Evolutionary conservation across 768 basidiomycete species (phyloP).

Genomic region (Kwoniella sp.): DNA sequence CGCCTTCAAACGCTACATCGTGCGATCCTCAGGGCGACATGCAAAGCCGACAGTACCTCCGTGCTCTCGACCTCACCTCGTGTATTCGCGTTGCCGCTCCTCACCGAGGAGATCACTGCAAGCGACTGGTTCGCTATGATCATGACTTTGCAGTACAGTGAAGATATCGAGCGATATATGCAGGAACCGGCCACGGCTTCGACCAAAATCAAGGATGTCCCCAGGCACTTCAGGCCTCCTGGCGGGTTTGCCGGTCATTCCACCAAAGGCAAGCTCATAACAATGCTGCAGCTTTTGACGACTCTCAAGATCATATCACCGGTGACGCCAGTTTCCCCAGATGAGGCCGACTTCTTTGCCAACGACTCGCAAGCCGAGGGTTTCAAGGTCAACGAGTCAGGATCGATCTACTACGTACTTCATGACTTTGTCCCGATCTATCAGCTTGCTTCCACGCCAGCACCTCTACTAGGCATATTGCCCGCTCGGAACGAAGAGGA

Average conservation of each 20-base stretch:
- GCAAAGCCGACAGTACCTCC: slow-evolving; percentile 47
- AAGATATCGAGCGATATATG: slow-evolving; percentile 59
- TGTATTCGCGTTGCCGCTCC: slow-evolving; percentile 61
- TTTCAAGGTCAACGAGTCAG: slow-evolving; percentile 12
- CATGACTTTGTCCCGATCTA: slow-evolving; percentile 58
- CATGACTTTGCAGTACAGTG: slow-evolving; percentile 58
- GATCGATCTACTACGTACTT: slow-evolving; percentile 58
- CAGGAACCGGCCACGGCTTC: slow-evolving; percentile 55
- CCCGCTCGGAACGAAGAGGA: slow-evolving; percentile 50
- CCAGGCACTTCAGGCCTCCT: slow-evolving; percentile 55
- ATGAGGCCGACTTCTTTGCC: slow-evolving; percentile 52
- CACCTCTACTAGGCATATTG: slow-evolving; percentile 58
- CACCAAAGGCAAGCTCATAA: slow-evolving; percentile 60
- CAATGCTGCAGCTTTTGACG: slow-evolving; percentile 61
- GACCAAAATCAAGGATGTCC: slow-evolving; percentile 58
- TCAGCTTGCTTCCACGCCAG: slow-evolving; percentile 59
- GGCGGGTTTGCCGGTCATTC: slow-evolving; percentile 62
- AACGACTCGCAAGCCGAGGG: slow-evolving; percentile 35
- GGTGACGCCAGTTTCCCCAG: slow-evolving; percentile 54
- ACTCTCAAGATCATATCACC: slow-evolving; percentile 62
- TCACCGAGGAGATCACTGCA: slow-evolving; percentile 63
- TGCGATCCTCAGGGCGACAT: slow-evolving; percentile 23
- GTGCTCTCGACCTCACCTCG: slow-evolving; percentile 58
- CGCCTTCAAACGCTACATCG: slow-evolving; percentile 55
- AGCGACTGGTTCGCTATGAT: slow-evolving; percentile 64